Base-by-base conservation (phyloP, 768 basidiomycete species). In the Tremella yokohamensis region DNA sequence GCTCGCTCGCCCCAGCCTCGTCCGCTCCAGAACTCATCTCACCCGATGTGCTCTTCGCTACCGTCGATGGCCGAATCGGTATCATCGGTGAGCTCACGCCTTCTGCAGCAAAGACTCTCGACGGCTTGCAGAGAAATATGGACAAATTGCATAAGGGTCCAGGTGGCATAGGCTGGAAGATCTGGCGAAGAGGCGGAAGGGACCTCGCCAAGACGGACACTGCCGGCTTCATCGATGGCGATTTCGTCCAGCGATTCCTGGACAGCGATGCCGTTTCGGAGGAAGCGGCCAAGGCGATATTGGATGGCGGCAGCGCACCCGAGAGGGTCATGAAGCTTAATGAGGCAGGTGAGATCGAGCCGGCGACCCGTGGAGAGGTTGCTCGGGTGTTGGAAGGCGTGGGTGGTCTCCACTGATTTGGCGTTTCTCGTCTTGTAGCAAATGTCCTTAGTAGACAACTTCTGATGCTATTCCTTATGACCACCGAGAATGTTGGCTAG, bases 191-290 rank as follows among this genome's bases (percentile, higher is more conserved):
- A 37, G 64, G 62, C 9, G 63, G 69, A 6, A 64, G 49, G 19
- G 61, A 70, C 52, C 47, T 70, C n/a, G 54, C 62, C 53, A 57
- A 62, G 56, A 51, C 60, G 9, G 66, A 68, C 3, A 73, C 68
- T 6, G 66, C 65, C 1, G 75, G 75, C 1, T 76, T 74, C 55
- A 63, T 76, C 39, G 75, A 76, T 57, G 75, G 75, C 13, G 73
- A 74, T 50, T 76, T 72, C 51, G 69, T 76, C 15, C 70, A 76
- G 58, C 64, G 56, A 29, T 74, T 70, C 67, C 57, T 73, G 8
- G 56, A 68, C 29, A 47, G 57, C 9, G 54, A 58, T 19, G 8
- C 60, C 8, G 38, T 69, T 12, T 45, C 63, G 1, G 25, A 54
- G 12, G 52, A 50, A 2, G 66, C 72, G 39, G 19, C 50, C 1